These are phyloP conservation scores for Podospora fimiseda DNA, from an alignment of 495 filamentous ascomycete species.

Conservation along the genomic window DNA sequence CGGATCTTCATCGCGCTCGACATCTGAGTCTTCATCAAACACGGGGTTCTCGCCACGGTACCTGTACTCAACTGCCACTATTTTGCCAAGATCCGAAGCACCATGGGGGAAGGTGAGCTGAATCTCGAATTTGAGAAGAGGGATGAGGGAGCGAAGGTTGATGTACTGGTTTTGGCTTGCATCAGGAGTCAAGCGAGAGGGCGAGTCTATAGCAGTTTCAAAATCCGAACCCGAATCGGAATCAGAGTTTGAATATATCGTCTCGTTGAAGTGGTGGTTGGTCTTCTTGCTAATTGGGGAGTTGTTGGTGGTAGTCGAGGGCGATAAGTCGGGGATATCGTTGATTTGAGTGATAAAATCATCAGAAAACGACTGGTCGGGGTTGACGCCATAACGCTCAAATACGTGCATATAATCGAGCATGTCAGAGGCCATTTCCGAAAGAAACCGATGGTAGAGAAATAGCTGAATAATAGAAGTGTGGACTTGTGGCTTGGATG, in stretches of 20 bases:
- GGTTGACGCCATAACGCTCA: slow-evolving; percentile 60
- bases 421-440: slow-evolving; percentile 60
- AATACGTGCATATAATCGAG: slow-evolving; percentile 64
- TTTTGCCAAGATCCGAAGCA: slow-evolving; percentile 40
- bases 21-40: slow-evolving; percentile 10
- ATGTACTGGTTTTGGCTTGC: slow-evolving; percentile 24
- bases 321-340: slow-evolving; percentile 53
- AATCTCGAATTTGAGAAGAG: slow-evolving; percentile 41
- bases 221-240: background rate
- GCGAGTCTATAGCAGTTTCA: slow-evolving; percentile 29
- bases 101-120: slow-evolving; percentile 51
- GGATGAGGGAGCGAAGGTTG: slow-evolving; percentile 34
- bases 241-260: background rate
- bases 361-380: slow-evolving; percentile 63
- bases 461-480: slow-evolving; percentile 81
- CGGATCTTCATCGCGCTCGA: slow-evolving; percentile 24
- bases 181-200: slow-evolving; percentile 22
- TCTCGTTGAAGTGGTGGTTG: background rate
- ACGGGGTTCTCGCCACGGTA: slow-evolving; percentile 13
- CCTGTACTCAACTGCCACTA: slow-evolving; percentile 63
- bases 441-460: slow-evolving; percentile 83
- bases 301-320: slow-evolving; percentile 27
- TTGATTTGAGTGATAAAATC: slow-evolving; percentile 74
- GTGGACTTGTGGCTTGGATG: slow-evolving; percentile 60
- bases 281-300: background rate